These are phyloP conservation scores for Macaranga tanarius DNA, from an alignment of 441 rosid genomes.

Conservation along the genomic window DNA sequence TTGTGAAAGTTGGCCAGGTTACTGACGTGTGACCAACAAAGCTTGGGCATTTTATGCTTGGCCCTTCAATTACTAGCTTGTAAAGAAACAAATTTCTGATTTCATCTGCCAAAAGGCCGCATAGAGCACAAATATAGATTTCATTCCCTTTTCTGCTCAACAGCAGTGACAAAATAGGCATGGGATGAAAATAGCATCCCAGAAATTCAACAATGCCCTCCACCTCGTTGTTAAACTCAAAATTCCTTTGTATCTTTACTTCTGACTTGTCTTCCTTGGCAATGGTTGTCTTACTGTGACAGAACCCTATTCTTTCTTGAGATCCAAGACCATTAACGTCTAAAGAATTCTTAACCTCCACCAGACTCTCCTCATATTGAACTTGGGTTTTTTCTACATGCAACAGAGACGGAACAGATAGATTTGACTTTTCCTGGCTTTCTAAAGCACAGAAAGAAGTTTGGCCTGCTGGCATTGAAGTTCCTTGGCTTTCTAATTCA, in stretches of 20 bases:
- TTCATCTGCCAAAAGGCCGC: constrained; percentile 49
- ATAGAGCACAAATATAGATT: constrained; percentile 57
- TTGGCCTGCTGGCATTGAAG: constrained; percentile 25
- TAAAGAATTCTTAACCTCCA: constrained; percentile 25
- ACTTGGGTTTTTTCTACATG: constrained; percentile 30
- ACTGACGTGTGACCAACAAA: constrained; percentile 63
- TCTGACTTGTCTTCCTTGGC: constrained; percentile 37
- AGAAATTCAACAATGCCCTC: constrained; percentile 46
- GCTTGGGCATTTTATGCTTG: constrained; percentile 62
- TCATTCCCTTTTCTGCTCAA: constrained; percentile 51
- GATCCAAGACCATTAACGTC: constrained; percentile 31
- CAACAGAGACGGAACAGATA: constrained; percentile 29
- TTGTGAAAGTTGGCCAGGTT: constrained; percentile 44
- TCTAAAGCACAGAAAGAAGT: constrained; percentile 25
- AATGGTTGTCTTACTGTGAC: constrained; percentile 24
- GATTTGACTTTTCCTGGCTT: constrained; percentile 30
- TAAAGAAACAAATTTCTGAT: constrained; percentile 61
- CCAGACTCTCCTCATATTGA: constrained; percentile 29
- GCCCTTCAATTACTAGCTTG: constrained; percentile 51
- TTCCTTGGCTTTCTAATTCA: constrained; percentile 21
- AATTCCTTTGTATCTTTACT: constrained; percentile 35
- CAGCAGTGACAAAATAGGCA: constrained; percentile 57
- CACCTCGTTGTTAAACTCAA: constrained; percentile 45
- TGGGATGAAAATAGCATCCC: constrained; percentile 79
- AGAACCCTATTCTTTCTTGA: constrained; percentile 29